These are phyloP conservation scores for Termitomyces sp. DNA, from an alignment of 768 basidiomycete genomes.

Conservation along the genomic window DNA sequence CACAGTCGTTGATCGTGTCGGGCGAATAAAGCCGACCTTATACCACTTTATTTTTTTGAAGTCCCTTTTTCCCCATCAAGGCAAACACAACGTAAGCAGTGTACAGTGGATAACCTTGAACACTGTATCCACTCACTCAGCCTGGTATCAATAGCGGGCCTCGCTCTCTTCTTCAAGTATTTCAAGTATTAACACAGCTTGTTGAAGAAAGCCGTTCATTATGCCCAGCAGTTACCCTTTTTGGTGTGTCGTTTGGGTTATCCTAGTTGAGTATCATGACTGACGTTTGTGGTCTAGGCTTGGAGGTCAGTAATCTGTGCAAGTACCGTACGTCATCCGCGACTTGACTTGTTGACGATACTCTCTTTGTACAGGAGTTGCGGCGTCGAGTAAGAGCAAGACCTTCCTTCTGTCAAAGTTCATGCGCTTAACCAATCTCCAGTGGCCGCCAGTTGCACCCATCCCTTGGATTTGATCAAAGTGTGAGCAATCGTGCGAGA, in stretches of 20 bases:
- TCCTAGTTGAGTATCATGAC: conserved; percentile 1
- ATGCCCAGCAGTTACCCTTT: conserved; percentile 43
- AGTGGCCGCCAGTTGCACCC: conserved; percentile 81
- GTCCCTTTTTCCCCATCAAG: conserved; percentile 5
- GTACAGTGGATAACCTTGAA: background rate
- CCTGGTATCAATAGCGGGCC: conserved; percentile 10
- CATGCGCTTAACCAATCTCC: conserved; percentile 5
- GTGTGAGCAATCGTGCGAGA: conserved; percentile 41
- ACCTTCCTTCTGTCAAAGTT: background rate
- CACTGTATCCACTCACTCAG: background rate
- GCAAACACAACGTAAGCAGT: conserved; percentile 4
- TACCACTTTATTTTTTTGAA: conserved; percentile 8
- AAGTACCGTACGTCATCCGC: background rate
- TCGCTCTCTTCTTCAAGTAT: conserved; percentile 16
- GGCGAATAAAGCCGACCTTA: conserved; percentile 11
- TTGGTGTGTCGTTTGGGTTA: conserved; percentile 30
- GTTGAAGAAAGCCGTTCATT: conserved; percentile 15
- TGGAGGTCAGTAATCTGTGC: conserved; percentile 40
- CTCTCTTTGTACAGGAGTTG: conserved; percentile 37
- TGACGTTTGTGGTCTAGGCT: conserved; percentile 35
- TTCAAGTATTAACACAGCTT: conserved; percentile 12
- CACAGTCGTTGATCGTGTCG: background rate
- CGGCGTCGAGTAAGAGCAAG: conserved; percentile 49
- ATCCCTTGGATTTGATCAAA: conserved; percentile 84
- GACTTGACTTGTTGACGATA: background rate